Base-by-base conservation (phyloP, 129 eudicot species). In the Ambrosia artemisiifolia region DNA sequence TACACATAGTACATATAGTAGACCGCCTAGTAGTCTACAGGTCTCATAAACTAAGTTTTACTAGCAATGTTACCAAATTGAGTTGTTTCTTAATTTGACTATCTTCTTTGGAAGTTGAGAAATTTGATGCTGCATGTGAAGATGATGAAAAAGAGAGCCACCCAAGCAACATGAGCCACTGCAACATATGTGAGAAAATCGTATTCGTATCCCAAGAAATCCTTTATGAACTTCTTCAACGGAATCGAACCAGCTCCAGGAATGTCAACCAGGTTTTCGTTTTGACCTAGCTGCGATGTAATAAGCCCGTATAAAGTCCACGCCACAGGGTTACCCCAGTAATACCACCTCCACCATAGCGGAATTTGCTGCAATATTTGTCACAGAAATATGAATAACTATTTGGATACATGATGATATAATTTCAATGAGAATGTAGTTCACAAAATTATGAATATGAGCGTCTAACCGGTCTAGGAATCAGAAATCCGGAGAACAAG, bases 331-430 rank as follows among this genome's bases (percentile, higher is more conserved):
- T 60, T 30, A 10, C 61, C 47, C 73, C 73, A 68, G 73, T 68
- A 68, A 34, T 68, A 68, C 73, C 73, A 68, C 62, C 73, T 32
- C 73, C 73, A 68, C 73, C 73, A 68, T 49, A 68, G 49, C 34
- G 73, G 73, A 5, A 68, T 32, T 68, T 68, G 61, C 73, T 68
- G 73, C 73, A 68, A 32, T 8, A 16, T 32, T 68, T 48, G 19
- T 47, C 11, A 47, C 14, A 47, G 4, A 47, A 46, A 2, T 11
- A 47, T 12, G 10, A 16, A 66, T 32, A 66, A 20, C 28, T 6
- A 2, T 8, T 47, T 17, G 4, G 44, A 24, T 67, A 7, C 3
- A 10, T 34, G 32, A n/a, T 46, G 2, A 67, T 24, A 24, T 1
- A 24, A 24, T 24, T 24, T 24, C 1, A 24, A 24, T 5, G 6